These are phyloP conservation scores for Acidiella bohemica DNA, from an alignment of 495 filamentous ascomycete genomes.

Conservation along the genomic window DNA sequence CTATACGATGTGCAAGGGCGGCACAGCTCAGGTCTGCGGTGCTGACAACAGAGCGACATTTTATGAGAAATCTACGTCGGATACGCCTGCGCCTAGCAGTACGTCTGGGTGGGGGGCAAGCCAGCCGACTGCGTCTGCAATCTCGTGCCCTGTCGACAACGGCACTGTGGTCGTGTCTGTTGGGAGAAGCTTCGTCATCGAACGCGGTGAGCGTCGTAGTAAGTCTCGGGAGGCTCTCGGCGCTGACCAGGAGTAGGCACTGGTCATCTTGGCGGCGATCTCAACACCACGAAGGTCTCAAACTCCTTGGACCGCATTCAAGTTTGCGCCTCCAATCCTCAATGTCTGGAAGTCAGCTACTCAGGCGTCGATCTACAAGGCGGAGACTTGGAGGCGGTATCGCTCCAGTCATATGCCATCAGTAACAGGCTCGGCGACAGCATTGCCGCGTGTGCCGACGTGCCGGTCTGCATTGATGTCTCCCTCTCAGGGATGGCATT, in stretches of 20 bases:
- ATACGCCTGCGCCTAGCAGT: slow-evolving; percentile 1
- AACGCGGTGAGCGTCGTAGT: slow-evolving; percentile 5
- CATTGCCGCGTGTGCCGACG: slow-evolving; percentile 4
- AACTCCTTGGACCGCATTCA: too few species aligned
- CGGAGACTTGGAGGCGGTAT: too few species aligned
- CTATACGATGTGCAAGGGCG: slow-evolving; percentile 11
- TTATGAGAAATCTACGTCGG: slow-evolving; percentile 15
- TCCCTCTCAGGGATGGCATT: slow-evolving; percentile 11
- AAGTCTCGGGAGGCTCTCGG: too few species aligned
- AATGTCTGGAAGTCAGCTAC: too few species aligned
- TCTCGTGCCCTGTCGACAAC: slow-evolving; percentile 3
- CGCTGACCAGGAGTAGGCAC: too few species aligned
- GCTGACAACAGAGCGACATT: slow-evolving; percentile 16
- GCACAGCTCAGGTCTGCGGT: slow-evolving; percentile 17
- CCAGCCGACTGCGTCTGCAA: background rate
- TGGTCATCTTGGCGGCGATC: too few species aligned
- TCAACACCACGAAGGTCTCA: too few species aligned
- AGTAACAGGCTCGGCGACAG: too few species aligned
- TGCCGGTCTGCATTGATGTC: slow-evolving; percentile 14
- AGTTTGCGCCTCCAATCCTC: too few species aligned
- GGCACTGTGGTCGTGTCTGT: background rate
- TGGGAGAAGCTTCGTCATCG: slow-evolving; percentile 10
- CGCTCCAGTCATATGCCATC: too few species aligned
- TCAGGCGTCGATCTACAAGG: too few species aligned
- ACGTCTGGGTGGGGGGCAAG: background rate